A percentile compares a stretch with the other conserved stretches of the same genome.
Evolutionary conservation across 2,329 filamentous ascomycete species (phyloP).

Genomic region (Hawksworthiomyces lignivorus): DNA sequence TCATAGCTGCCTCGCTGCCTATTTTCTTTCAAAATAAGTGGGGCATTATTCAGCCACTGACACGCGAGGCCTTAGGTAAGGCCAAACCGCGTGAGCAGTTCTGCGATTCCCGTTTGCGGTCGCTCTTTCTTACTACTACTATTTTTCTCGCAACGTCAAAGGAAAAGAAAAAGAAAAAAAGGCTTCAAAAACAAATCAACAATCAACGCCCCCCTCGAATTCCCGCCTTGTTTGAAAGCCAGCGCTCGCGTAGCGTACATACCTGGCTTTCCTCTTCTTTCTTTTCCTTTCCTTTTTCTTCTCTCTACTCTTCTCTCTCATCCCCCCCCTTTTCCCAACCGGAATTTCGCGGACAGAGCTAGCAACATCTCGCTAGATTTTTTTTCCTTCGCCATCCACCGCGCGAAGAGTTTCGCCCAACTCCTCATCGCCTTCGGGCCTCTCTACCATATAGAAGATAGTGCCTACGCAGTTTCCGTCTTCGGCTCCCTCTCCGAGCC

Average conservation of each 20-base stretch:
- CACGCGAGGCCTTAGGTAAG: no score
- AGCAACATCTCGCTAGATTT: background rate
- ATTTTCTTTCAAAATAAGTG: background rate
- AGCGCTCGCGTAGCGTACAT: constrained; percentile 1
- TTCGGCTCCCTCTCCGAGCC: no score
- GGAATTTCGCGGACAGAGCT: no score
- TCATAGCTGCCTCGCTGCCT: no score
- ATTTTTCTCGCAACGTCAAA: no score
- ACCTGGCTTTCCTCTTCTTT: background rate
- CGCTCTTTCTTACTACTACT: no score
- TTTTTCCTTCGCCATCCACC: background rate
- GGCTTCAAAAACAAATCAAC: background rate
- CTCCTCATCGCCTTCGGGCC: no score
- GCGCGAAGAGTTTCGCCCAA: no score
- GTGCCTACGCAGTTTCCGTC: no score
- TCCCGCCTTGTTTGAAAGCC: background rate
- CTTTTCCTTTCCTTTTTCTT: background rate
- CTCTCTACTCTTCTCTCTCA: background rate
- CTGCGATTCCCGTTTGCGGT: constrained; percentile 6
- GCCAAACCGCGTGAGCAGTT: background rate
- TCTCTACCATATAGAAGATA: no score
- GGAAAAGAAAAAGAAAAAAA: background rate
- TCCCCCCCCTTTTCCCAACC: no score
- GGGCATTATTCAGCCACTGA: constrained; percentile 2
- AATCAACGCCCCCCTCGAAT: background rate